phyloP scores from a whole-genome alignment of 139 green algal genomes.

The Tetradesmus lagerheimii region DNA sequence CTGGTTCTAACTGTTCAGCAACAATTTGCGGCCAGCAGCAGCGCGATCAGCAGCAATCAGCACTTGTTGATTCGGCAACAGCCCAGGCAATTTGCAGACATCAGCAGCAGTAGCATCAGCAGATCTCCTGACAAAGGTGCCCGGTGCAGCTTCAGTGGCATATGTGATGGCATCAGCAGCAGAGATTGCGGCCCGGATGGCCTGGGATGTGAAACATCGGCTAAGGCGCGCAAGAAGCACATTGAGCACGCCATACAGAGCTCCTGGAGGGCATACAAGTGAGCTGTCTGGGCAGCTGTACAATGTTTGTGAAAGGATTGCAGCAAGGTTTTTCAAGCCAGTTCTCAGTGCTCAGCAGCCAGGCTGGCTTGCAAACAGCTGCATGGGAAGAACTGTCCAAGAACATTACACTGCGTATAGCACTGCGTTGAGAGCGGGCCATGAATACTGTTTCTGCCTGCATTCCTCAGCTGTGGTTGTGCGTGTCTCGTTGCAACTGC shows the following conservation, averaged over 20 bases:
- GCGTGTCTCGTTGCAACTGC: too few relatives aligned
- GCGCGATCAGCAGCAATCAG: neutral
- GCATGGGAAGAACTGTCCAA: too few relatives aligned
- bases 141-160: neutral
- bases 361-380: too few relatives aligned
- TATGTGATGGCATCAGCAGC: neutral
- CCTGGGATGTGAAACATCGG: neutral
- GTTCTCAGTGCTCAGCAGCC: too few relatives aligned
- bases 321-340: too few relatives aligned
- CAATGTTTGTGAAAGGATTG: too few relatives aligned
- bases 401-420: too few relatives aligned
- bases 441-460: too few relatives aligned
- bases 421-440: too few relatives aligned
- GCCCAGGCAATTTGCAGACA: neutral
- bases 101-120: neutral
- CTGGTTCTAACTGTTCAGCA: neutral
- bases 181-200: neutral
- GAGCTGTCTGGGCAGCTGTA: too few relatives aligned
- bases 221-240: neutral
- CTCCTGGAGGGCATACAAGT: neutral
- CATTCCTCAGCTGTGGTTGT: too few relatives aligned
- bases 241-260: neutral
- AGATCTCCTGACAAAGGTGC: neutral
- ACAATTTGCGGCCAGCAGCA: neutral
- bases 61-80: neutral